Percentiles rank a stretch among this genome's conserved stretches.
Evolutionary conservation across 1,284 basidiomycete species (phyloP).

Genomic region (Naganishia cerealis): DNA sequence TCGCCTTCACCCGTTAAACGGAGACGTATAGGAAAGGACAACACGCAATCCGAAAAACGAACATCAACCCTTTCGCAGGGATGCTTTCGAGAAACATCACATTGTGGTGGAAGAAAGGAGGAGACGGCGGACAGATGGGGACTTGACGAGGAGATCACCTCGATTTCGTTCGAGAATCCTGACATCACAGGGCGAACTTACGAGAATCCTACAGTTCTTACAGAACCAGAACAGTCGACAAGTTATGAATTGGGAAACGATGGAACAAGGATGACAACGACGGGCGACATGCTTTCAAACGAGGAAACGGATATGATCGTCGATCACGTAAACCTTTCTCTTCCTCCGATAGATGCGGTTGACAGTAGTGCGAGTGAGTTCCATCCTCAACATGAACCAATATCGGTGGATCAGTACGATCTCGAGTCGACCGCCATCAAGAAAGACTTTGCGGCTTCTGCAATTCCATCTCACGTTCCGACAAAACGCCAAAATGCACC

Average conservation of each 20-base stretch:
- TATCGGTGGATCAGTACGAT: neutral
- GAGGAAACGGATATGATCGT: conserved; percentile 10
- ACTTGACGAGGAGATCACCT: conserved; percentile 19
- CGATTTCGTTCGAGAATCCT: conserved; percentile 1
- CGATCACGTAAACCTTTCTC: neutral
- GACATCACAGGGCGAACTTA: neutral
- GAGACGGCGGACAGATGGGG: conserved; percentile 7
- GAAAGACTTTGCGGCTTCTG: neutral
- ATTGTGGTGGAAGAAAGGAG: neutral
- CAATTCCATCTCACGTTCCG: conserved; percentile 5
- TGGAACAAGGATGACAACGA: neutral
- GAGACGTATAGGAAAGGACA: conserved; percentile 12
- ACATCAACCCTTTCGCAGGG: neutral
- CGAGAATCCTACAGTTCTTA: neutral
- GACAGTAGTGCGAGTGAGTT: neutral
- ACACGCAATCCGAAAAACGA: neutral
- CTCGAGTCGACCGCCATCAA: neutral
- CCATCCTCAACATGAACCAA: neutral
- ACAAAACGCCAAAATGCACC: conserved; percentile 5
- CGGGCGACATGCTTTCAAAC: conserved; percentile 9
- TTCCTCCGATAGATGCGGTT: neutral
- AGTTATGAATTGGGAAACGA: conserved; percentile 15
- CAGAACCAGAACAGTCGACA: neutral
- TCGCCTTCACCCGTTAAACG: conserved; percentile 18
- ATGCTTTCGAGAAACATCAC: neutral